Evolutionary conservation across 164 flowering plant species (phyloP), one percentile per base, ranked within the genome.

Genomic region (Magnolia changhungtana): DNA sequence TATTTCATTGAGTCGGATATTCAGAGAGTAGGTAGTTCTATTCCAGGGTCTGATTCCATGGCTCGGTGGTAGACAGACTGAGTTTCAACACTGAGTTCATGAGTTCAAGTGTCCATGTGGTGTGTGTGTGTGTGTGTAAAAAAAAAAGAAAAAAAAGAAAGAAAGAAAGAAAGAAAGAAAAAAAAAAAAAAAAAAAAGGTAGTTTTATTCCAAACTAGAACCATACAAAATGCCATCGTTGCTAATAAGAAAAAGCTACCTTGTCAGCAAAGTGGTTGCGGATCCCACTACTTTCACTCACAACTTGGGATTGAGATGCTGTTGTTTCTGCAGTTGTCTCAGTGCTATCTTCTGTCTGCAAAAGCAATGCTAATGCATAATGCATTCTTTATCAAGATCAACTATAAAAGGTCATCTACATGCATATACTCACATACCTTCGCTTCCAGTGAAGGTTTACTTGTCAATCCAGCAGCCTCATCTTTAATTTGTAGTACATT

Each of bases 191-290:
- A 55, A 10, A 55, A 55, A 14, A 55, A 55, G 18, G 18, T 55
- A 11, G 61, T 11, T 16, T 9, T 55, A 55, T 55, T 55, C 61
- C 3, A 11, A 55, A 37, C 45, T 37, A 4, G 45, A 37, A 37
- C 45, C 45, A 37, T 37, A 3, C 45, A 37, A 37, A 37, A 37
- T 4, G 45, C 45, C 7, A 37, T 37, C 0, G 45, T 37, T 37
- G 45, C 45, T 37, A 37, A 31, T 16, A 59, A 29, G 7, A 7
- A 69, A 51, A 63, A 73, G 18, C 23, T 83, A 91, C 91, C 85
- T 88, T 87, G 72, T 81, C 74, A 11, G 77, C 58, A 4, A 81
- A 71, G 51, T 80, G 80, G 75, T 76, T 80, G 16, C 74, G 79
- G n/a, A 75, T 24, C 49, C 77, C 75, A 75, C 77, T 75, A 69